Conservation (phyloP, 2,329 filamentous ascomycete genomes). For the Fusarium sp. region DNA sequence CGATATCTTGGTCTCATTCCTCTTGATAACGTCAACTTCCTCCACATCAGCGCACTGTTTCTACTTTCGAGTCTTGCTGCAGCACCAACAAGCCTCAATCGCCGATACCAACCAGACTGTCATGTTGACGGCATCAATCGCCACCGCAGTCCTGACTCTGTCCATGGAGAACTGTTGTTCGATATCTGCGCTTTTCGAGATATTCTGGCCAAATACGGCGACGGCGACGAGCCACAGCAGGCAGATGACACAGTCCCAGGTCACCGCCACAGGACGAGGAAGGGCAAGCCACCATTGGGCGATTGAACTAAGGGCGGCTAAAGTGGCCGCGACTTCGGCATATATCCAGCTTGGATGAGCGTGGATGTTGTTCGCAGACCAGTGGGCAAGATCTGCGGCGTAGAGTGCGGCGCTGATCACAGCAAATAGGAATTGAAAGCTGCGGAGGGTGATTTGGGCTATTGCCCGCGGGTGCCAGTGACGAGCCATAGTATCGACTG, state of each 20-base stretch:
- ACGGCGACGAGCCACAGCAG: constrained; percentile 35
- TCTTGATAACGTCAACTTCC: not conserved
- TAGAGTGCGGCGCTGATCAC: constrained; percentile 31
- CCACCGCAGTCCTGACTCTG: constrained; percentile 7
- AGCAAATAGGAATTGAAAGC: constrained; percentile 27
- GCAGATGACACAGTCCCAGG: constrained; percentile 19
- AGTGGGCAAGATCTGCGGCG: constrained; percentile 25
- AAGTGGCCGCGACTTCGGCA: constrained; percentile 16
- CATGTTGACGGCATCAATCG: constrained; percentile 28
- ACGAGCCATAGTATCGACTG: not conserved
- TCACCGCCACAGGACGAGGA: not conserved
- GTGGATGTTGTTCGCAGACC: constrained; percentile 20
- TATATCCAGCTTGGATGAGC: constrained; percentile 36
- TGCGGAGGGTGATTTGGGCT: constrained; percentile 23
- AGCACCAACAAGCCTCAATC: constrained; percentile 28
- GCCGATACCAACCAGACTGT: constrained; percentile 24
- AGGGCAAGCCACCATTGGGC: constrained; percentile 32
- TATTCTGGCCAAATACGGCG: constrained; percentile 20
- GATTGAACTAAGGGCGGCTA: constrained; percentile 20
- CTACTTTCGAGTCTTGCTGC: constrained; percentile 2
- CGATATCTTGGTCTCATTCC: not conserved
- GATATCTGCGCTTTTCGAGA: not conserved
- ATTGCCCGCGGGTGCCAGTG: constrained; percentile 27
- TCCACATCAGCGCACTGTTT: not conserved
- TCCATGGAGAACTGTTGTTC: not conserved